Conservation (phyloP, 768 basidiomycete species). For the Hemileccinum rubropunctum region DNA sequence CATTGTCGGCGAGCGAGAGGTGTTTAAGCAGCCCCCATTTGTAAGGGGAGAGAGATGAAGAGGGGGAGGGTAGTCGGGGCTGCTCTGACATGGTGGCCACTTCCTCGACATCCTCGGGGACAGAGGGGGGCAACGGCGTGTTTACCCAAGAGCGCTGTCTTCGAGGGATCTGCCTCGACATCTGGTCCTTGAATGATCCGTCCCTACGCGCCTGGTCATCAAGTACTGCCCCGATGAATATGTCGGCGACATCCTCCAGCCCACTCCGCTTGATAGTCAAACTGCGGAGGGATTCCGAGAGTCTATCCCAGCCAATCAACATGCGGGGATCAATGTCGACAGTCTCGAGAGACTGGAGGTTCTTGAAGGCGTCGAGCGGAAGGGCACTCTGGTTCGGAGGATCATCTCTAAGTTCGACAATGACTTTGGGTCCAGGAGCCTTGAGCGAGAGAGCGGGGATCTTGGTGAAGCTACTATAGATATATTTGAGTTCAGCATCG, state of each 20-base stretch:
- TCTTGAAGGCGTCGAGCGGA: slow-evolving; percentile 84
- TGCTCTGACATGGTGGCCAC: slow-evolving; percentile 9
- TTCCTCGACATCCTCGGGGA: slow-evolving; percentile 49
- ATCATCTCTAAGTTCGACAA: slow-evolving; percentile 67
- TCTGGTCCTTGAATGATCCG: slow-evolving; percentile 48
- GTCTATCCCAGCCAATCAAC: slow-evolving; percentile 79
- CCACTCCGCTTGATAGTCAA: slow-evolving; percentile 79
- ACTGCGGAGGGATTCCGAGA: slow-evolving; percentile 67
- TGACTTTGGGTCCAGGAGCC: slow-evolving; percentile 60
- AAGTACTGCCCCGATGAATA: slow-evolving; percentile 74
- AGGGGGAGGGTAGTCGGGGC: slow-evolving; percentile 25
- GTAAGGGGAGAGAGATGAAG: slow-evolving; percentile 46
- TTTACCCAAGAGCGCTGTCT: slow-evolving; percentile 47
- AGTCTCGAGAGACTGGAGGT: slow-evolving; percentile 71
- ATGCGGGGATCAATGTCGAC: slow-evolving; percentile 80
- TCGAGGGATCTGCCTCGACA: slow-evolving; percentile 43
- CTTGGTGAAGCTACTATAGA: slow-evolving; percentile 90
- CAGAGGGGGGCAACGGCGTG: slow-evolving; percentile 54
- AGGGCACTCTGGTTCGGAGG: slow-evolving; percentile 71
- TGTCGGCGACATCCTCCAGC: slow-evolving; percentile 73
- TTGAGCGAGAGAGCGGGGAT: slow-evolving; percentile 73
- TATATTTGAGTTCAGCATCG: slow-evolving; percentile 77
- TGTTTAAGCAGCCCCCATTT: slow-evolving; percentile 78
- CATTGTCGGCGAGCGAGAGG: slow-evolving; percentile 77
- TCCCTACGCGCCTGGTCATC: slow-evolving; percentile 69